Conservation (phyloP, 805 yeast species). For the Candida maris region DNA sequence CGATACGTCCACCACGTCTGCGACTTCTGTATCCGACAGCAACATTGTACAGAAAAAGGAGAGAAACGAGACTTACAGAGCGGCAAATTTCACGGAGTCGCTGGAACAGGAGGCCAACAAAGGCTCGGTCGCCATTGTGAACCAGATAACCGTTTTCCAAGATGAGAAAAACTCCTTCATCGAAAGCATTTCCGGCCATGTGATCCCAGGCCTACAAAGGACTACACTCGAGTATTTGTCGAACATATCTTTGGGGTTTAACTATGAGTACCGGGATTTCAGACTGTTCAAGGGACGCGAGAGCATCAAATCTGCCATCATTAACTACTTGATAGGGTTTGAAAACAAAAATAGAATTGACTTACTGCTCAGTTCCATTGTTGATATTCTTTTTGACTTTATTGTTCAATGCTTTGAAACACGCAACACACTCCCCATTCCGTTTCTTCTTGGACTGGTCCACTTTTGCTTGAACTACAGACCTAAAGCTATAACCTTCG, state of each 20-base stretch:
- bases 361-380: conserved; percentile 41
- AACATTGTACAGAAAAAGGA: background rate
- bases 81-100: background rate
- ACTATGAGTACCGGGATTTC: conserved; percentile 23
- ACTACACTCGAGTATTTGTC: conserved; percentile 35
- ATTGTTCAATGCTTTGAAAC: conserved; percentile 20
- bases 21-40: background rate
- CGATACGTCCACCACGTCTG: background rate
- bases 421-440: conserved; percentile 40
- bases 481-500: conserved; percentile 53
- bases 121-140: conserved; percentile 24
- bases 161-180: conserved; percentile 39
- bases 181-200: conserved; percentile 32
- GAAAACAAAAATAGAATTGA: conserved; percentile 48
- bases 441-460: conserved; percentile 57
- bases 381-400: conserved; percentile 32
- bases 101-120: conserved; percentile 3
- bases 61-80: background rate
- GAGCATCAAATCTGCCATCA: conserved; percentile 31
- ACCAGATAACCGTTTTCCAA: conserved; percentile 31
- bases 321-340: conserved; percentile 40
- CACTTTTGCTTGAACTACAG: conserved; percentile 55
- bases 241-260: conserved; percentile 30
- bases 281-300: conserved; percentile 27
- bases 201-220: conserved; percentile 33